These are phyloP conservation scores for Epicoccum nigrum DNA, from an alignment of 2,329 filamentous ascomycete species.

Conservation along the genomic window DNA sequence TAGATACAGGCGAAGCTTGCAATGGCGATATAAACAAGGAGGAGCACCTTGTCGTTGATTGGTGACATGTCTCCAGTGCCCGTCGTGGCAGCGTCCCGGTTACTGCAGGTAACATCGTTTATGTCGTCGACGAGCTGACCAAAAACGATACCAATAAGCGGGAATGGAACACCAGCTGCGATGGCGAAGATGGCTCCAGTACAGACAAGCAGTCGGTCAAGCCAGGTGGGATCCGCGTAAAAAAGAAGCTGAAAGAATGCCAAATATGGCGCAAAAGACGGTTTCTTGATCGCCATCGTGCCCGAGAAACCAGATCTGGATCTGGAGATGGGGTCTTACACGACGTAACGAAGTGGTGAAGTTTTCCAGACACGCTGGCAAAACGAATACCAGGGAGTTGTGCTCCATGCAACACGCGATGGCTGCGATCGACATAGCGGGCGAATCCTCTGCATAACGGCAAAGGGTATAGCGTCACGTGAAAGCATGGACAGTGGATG, in stretches of 20 bases:
- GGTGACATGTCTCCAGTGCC: constrained; percentile 46
- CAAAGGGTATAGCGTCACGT: constrained; percentile 26
- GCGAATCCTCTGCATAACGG: constrained; percentile 19
- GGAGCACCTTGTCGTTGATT: constrained; percentile 64
- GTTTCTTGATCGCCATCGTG: constrained; percentile 38
- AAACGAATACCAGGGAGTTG: constrained; percentile 23
- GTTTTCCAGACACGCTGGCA: constrained; percentile 26
- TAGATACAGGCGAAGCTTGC: constrained; percentile 70
- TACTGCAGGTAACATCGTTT: constrained; percentile 62
- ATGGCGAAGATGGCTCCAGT: constrained; percentile 56
- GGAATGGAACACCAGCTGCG: constrained; percentile 67
- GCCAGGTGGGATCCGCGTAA: constrained; percentile 47
- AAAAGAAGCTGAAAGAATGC: constrained; percentile 44
- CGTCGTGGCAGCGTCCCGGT: constrained; percentile 22
- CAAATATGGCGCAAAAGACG: constrained; percentile 36
- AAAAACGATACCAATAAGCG: constrained; percentile 68
- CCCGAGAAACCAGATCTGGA: constrained; percentile 15
- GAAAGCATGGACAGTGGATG: constrained; percentile 22
- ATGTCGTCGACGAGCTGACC: constrained; percentile 68
- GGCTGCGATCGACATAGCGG: constrained; percentile 33
- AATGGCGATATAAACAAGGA: constrained; percentile 68
- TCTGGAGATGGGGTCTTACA: constrained; percentile 20
- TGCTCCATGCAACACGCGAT: constrained; percentile 30
- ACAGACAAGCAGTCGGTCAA: constrained; percentile 43
- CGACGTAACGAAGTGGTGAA: constrained; percentile 26